These are phyloP conservation scores for Rhodotorula mucilaginosa DNA, from an alignment of 1,284 basidiomycete genomes.

Conservation along the genomic window DNA sequence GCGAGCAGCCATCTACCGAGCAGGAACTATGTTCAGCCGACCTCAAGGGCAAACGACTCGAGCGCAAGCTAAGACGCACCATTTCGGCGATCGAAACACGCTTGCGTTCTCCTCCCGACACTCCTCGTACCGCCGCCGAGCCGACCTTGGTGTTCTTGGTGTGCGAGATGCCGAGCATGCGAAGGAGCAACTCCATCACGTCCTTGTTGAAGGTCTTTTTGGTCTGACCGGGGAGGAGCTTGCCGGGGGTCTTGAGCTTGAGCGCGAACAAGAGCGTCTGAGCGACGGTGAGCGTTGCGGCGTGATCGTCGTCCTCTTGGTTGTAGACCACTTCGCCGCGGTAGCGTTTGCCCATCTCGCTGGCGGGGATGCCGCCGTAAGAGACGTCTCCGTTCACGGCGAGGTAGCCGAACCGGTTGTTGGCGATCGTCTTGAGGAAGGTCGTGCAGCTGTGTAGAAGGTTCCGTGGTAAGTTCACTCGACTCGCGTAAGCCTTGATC, in stretches of 20 bases:
- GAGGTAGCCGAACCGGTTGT: slow-evolving; percentile 48
- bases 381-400: slow-evolving; percentile 56
- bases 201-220: slow-evolving; percentile 55
- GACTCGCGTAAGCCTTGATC: too few species aligned
- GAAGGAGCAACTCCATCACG: slow-evolving; percentile 57
- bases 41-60: too few species aligned
- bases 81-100: slow-evolving; percentile 63
- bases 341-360: slow-evolving; percentile 55
- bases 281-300: slow-evolving; percentile 60
- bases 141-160: slow-evolving; percentile 56
- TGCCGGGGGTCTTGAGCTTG: slow-evolving; percentile 57
- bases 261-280: slow-evolving; percentile 60
- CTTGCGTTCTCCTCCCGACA: slow-evolving; percentile 53
- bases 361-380: slow-evolving; percentile 58
- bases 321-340: slow-evolving; percentile 67
- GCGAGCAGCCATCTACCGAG: slow-evolving; percentile 30
- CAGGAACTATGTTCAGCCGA: background rate
- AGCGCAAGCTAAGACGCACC: slow-evolving; percentile 45
- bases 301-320: slow-evolving; percentile 57
- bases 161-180: slow-evolving; percentile 62
- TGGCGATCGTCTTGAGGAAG: slow-evolving; percentile 50
- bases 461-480: background rate
- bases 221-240: slow-evolving; percentile 55
- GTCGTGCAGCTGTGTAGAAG: slow-evolving; percentile 45
- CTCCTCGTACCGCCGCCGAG: slow-evolving; percentile 31